Evolutionary conservation across 257 asterid genomes (phyloP).

Genomic region (Primulina huaijiensis): DNA sequence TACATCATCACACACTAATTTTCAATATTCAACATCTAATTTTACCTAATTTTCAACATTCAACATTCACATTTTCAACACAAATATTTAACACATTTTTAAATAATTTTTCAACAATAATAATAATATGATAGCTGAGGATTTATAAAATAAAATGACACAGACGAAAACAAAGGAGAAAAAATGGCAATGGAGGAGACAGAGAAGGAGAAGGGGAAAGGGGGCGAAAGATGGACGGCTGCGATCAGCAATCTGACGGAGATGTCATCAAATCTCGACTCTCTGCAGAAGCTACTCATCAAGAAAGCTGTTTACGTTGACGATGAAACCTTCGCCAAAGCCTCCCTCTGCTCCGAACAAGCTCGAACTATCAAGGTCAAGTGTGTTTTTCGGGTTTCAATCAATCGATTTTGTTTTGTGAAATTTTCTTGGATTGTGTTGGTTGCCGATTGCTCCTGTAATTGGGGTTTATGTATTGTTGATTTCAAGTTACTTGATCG

Average conservation of each 20-base stretch:
- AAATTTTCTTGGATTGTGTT: not conserved
- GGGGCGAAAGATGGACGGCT: constrained; percentile 80
- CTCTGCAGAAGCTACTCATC: constrained; percentile 67
- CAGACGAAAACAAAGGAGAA: not conserved
- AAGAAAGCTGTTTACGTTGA: constrained; percentile 86
- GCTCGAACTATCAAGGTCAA: constrained; percentile 84
- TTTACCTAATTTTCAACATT: too few species aligned
- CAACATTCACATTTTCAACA: too few species aligned
- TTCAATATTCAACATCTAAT: too few species aligned
- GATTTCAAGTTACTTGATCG: not conserved
- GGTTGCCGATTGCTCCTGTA: not conserved
- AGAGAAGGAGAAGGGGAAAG: constrained; percentile 52
- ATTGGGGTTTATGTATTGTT: not conserved
- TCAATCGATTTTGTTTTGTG: not conserved
- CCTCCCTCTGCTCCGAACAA: constrained; percentile 81
- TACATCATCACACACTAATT: too few species aligned
- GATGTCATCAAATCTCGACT: constrained; percentile 71
- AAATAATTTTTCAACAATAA: too few species aligned
- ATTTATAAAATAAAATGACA: not conserved
- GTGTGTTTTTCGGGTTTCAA: not conserved
- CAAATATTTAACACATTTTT: too few species aligned
- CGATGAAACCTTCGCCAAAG: constrained; percentile 83
- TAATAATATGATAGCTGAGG: too few species aligned
- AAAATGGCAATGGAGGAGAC: constrained; percentile 45
- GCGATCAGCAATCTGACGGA: constrained; percentile 84